Percentiles rank a stretch among this genome's conserved stretches.
Evolutionary conservation across 495 filamentous ascomycete genomes (phyloP).

Genomic region (Pseudomonodictys pantanalensis): DNA sequence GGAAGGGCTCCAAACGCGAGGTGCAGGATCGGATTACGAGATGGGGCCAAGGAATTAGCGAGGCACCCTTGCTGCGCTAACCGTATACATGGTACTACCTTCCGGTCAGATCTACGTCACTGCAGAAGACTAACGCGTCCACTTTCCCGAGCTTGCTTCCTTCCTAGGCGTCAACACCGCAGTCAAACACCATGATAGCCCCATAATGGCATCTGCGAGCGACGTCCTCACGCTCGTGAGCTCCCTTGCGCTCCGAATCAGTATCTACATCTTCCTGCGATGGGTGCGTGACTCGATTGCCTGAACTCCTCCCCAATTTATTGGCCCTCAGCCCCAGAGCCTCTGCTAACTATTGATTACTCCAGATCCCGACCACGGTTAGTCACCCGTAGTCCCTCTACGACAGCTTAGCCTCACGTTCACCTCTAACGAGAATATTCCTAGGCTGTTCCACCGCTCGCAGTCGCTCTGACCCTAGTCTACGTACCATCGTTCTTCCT

Average conservation of each 20-base stretch:
- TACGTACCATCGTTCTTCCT: constrained; percentile 69
- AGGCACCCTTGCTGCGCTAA: neutral
- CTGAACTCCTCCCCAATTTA: neutral
- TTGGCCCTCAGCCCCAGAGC: neutral
- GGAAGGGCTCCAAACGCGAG: neutral
- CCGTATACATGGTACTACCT: neutral
- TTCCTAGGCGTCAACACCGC: constrained; percentile 21
- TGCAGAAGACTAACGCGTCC: neutral
- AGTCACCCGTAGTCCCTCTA: constrained; percentile 15
- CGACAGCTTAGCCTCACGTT: constrained; percentile 33
- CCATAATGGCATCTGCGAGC: constrained; percentile 16
- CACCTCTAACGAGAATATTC: constrained; percentile 1
- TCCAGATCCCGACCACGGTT: constrained; percentile 31
- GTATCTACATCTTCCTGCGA: constrained; percentile 75
- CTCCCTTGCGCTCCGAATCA: constrained; percentile 59
- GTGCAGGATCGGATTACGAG: neutral
- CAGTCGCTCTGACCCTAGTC: constrained; percentile 68
- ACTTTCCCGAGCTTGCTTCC: neutral
- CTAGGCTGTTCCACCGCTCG: constrained; percentile 50
- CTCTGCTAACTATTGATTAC: constrained; percentile 17
- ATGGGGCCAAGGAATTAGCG: neutral
- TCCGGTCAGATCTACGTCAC: neutral
- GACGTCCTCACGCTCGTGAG: constrained; percentile 47
- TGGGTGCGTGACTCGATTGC: constrained; percentile 60
- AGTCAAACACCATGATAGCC: constrained; percentile 9